phyloP scores from a whole-genome alignment of 768 basidiomycete species.

The Agaricus subrufescens region DNA sequence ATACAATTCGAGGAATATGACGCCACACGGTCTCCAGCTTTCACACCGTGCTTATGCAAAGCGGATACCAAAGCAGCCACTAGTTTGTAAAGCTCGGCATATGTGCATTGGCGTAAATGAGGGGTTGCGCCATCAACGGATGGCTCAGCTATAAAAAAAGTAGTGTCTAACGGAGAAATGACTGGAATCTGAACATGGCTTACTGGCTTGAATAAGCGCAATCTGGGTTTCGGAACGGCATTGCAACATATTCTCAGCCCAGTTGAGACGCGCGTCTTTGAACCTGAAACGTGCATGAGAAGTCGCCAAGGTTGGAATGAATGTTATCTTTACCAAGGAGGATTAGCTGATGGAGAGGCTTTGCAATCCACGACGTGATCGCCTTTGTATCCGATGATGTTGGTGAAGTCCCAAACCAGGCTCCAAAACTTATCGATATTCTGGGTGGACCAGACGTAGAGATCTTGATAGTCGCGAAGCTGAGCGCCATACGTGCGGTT shows the following conservation, averaged over 20 bases:
- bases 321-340: constrained; percentile 48
- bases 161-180: constrained; percentile 8
- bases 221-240: constrained; percentile 51
- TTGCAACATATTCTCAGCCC: constrained; percentile 77
- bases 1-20: constrained; percentile 79
- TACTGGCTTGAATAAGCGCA: constrained; percentile 70
- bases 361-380: constrained; percentile 50
- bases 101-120: constrained; percentile 41
- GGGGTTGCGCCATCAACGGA: constrained; percentile 43
- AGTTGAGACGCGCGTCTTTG: constrained; percentile 59
- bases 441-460: constrained; percentile 61
- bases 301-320: constrained; percentile 7
- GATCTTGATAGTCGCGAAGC: constrained; percentile 53
- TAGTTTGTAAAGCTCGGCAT: constrained; percentile 51
- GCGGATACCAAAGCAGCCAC: constrained; percentile 57
- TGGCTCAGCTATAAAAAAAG: constrained; percentile 50
- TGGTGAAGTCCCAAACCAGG: constrained; percentile 66
- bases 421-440: constrained; percentile 67
- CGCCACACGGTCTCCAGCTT: constrained; percentile 67
- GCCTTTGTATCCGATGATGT: constrained; percentile 60
- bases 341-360: constrained; percentile 55
- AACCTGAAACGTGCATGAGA: constrained; percentile 33
- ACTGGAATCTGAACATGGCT: constrained; percentile 21
- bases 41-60: constrained; percentile 44
- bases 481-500: constrained; percentile 42